Evolutionary conservation across 2,329 filamentous ascomycete genomes (phyloP).

Genomic region (Microthyrium microscopicum): DNA sequence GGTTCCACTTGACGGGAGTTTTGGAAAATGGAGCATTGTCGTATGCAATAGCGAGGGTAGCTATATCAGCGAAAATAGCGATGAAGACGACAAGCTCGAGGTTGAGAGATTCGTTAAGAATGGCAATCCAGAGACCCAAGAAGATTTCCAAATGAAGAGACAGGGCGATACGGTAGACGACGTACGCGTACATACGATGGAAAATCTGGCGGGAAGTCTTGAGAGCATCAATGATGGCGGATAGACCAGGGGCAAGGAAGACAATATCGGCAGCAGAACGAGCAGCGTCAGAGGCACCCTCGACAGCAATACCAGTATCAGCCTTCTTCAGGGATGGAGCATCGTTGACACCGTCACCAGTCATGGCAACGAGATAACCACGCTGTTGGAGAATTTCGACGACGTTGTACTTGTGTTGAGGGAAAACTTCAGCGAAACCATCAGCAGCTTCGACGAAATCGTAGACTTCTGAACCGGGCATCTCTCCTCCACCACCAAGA

Average conservation of each 20-base stretch:
- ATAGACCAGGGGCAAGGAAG: constrained; percentile 79
- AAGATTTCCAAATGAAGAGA: constrained; percentile 86
- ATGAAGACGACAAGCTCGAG: constrained; percentile 84
- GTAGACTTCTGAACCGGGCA: constrained; percentile 86
- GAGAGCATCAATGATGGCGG: constrained; percentile 80
- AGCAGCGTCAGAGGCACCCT: constrained; percentile 80
- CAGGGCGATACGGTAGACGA: constrained; percentile 85
- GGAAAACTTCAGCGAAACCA: constrained; percentile 88
- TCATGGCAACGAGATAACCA: constrained; percentile 91
- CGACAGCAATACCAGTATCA: constrained; percentile 90
- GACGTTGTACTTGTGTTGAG: constrained; percentile 88
- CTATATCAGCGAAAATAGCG: constrained; percentile 86
- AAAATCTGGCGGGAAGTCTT: constrained; percentile 92
- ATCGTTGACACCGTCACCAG: constrained; percentile 90
- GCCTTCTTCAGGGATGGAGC: constrained; percentile 85
- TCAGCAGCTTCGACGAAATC: constrained; percentile 92
- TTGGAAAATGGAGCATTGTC: constrained; percentile 81
- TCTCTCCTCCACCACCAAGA: constrained; percentile 76
- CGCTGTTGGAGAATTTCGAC: constrained; percentile 87
- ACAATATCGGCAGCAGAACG: constrained; percentile 87
- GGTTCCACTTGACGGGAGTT: constrained; percentile 85
- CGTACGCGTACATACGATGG: constrained; percentile 93
- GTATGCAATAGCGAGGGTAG: constrained; percentile 82
- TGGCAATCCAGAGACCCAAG: constrained; percentile 81
- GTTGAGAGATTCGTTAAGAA: constrained; percentile 69